These are phyloP conservation scores for Rosa lucieae DNA, from an alignment of 306 rosid genomes.

Conservation along the genomic window DNA sequence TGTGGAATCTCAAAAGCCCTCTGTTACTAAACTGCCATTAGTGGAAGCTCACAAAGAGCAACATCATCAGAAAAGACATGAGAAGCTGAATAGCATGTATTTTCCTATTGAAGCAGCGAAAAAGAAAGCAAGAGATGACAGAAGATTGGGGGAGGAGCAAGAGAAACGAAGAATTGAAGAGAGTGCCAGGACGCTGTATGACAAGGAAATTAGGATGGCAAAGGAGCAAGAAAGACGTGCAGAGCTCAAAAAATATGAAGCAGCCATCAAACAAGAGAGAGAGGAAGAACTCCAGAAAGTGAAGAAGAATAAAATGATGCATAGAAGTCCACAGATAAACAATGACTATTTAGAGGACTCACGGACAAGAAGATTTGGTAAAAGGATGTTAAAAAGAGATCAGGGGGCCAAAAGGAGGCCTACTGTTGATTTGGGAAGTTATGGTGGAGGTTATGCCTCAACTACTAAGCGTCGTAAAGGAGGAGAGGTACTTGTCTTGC, in stretches of 20 bases:
- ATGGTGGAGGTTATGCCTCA: constrained; percentile 43
- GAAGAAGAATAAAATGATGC: constrained; percentile 66
- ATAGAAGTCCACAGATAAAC: constrained; percentile 47
- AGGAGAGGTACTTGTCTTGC: constrained; percentile 68
- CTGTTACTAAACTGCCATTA: constrained; percentile 31
- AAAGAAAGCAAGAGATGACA: constrained; percentile 57
- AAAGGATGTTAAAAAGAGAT: constrained; percentile 67
- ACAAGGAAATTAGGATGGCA: constrained; percentile 58
- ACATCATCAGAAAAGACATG: constrained; percentile 38
- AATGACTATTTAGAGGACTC: constrained; percentile 68
- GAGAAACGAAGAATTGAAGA: constrained; percentile 67
- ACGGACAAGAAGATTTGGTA: constrained; percentile 49
- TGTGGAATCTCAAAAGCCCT: constrained; percentile 44
- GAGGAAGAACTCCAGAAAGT: constrained; percentile 79
- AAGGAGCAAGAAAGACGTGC: constrained; percentile 67
- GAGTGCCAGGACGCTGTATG: constrained; percentile 46
- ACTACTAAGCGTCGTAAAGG: constrained; percentile 82
- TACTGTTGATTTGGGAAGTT: constrained; percentile 59
- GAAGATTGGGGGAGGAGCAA: constrained; percentile 70
- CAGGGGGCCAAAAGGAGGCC: constrained; percentile 65
- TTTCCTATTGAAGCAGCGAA: constrained; percentile 40
- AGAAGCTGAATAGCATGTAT: constrained; percentile 53
- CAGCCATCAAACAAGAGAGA: constrained; percentile 70
- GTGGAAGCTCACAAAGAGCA: constrained; percentile 57
- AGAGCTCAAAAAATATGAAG: constrained; percentile 66